Evolutionary conservation across 345 rosid species (phyloP), one percentile per base, ranked within the genome.

Genomic region (thale cress (Arabidopsis thaliana)): DNA sequence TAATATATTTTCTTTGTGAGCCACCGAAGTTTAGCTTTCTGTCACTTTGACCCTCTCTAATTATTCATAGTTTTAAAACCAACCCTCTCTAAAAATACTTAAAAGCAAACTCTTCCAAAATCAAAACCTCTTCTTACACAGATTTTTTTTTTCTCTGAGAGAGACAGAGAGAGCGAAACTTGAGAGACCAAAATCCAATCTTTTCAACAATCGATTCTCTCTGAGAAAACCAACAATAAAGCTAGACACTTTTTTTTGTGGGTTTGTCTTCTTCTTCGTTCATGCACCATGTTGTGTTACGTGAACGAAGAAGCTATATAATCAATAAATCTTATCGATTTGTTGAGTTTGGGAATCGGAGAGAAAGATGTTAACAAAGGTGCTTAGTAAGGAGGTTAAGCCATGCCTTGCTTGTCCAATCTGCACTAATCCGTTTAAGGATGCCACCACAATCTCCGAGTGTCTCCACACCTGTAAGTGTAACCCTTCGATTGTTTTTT

Each of bases 281-380:
- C 45, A 73, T 73, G 77, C 70, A 63, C 79, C 68, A 67, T 75
- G 45, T 38, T 51, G 46, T 22, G 24, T 74, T 89, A 4, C 88
- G 85, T 74, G 32, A 85, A 38, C 13, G 14, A 42, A 74, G 14
- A 42, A 74, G 82, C 49, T 86, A 28, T 28, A 28, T 28, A 93
- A 72, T 82, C 86, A 58, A 81, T 86, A 4, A 65, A 3, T 4
- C 1, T 64, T 10, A 0, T 12, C 59, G 72, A 48, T 44, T 49
- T 41, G 52, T 32, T 49, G 1, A 5, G 13, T 2, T 41, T 41
- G 38, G 34, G 9, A 58, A 32, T 68, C 22, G 6, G 62, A 51
- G 46, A 9, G 32, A 56, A 57, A 74, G 33, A 11, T 11, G 40
- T 5, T 2, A 7, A 1, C 52, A 49, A 24, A 5, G 45, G 14